Evolutionary conservation across 2,329 filamentous ascomycete genomes (phyloP), one percentile per base, ranked within the genome.

Genomic region (Neofusicoccum kwambonambiense): DNA sequence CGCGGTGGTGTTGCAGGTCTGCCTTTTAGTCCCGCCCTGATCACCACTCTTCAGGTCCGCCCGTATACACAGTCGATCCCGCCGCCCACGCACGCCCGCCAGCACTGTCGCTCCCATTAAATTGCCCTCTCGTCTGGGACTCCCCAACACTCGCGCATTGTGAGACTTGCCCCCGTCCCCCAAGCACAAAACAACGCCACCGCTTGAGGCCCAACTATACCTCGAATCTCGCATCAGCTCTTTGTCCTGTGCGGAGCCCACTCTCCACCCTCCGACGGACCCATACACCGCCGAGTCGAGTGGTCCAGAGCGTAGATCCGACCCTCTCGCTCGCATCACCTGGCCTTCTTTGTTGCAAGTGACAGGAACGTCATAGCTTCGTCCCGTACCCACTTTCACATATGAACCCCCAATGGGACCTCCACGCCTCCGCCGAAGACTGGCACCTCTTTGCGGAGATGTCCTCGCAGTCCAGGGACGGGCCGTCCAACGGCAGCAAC

Each of bases 351-450:
- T 63, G 61, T 54, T 54, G 35, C 47, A n/a, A 31, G 41, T 15
- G 47, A 37, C 19, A 15, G 15, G 37, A 50, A 64, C 63, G 63
- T 64, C 63, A 64, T 64, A 64, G 63, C 63, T 64, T 17, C 63
- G 4, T 31, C 35, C 17, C 37, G 52, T 58, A 58, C 45, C 63
- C 63, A 60, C 63, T 60, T 60, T 51, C 63, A 64, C 54, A 42
- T 64, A 64, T 64, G 63, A 64, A 64, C 45, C 63, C 63, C 56
- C 63, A 44, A 64, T 64, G 63, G 63, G 35, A 60, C 54, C 52
- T 60, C 54, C 52, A 45, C 44, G 52, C 52, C 63, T 60, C 49
- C 63, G 54, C 44, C 54, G 45, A 60, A 44, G 63, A 64, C 56
- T 44, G 39, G 56, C 42, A 60, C 54, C 63, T 60, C 44, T 52